A percentile compares a stretch with the other conserved stretches of the same genome.
These are phyloP conservation scores for Sugiyamaella neomexicana DNA, from an alignment of 1,139 yeast genomes.

Conservation along the genomic window DNA sequence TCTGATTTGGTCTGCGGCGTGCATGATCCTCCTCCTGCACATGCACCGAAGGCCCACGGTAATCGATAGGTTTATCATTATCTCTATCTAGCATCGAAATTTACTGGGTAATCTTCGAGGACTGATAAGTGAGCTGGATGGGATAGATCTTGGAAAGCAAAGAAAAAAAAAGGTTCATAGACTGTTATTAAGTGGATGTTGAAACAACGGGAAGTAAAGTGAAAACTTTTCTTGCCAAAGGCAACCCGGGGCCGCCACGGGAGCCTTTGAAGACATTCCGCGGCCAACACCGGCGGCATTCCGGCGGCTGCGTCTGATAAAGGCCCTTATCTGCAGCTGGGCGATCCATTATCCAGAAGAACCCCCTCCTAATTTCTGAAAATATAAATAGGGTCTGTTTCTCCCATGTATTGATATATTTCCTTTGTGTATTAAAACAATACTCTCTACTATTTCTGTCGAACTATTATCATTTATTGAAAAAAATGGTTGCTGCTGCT, in stretches of 20 bases:
- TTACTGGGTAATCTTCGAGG: too few relatives aligned
- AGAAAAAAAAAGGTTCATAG: too few relatives aligned
- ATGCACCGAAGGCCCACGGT: neutral
- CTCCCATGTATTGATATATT: neutral
- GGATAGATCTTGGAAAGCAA: too few relatives aligned
- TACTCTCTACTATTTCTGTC: neutral
- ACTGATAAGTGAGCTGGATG: too few relatives aligned
- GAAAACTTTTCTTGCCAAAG: neutral
- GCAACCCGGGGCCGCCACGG: neutral
- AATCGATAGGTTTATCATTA: neutral
- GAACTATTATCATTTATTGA: neutral
- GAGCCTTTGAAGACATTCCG: neutral
- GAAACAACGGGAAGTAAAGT: too few relatives aligned
- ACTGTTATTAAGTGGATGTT: too few relatives aligned
- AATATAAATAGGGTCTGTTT: neutral
- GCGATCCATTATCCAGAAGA: neutral
- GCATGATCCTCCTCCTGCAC: neutral
- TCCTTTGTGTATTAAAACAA: too few relatives aligned
- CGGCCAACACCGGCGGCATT: conserved; percentile 4
- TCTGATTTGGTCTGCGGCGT: neutral
- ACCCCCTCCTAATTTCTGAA: neutral
- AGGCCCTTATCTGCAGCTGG: conserved; percentile 5
- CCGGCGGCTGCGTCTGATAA: conserved; percentile 11
- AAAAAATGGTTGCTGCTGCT: conserved; percentile 6
- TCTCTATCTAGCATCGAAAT: too few relatives aligned